Percentiles rank a stretch among this genome's conserved stretches.
These are phyloP conservation scores for Penicillium arizonense DNA, from an alignment of 495 filamentous ascomycete genomes.

Conservation along the genomic window DNA sequence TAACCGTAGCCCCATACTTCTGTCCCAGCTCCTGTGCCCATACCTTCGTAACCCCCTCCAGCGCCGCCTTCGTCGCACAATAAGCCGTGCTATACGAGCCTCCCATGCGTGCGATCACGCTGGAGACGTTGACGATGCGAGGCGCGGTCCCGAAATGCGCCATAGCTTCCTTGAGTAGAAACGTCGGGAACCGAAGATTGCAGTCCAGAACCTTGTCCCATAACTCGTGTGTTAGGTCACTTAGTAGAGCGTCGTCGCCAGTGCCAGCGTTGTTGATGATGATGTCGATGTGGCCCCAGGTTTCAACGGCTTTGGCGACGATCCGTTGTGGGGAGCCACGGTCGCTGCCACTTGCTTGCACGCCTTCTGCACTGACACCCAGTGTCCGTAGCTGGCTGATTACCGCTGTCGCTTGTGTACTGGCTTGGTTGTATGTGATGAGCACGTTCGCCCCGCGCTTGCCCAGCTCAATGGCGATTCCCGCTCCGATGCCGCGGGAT, in stretches of 20 bases:
- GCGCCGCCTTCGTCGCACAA: constrained; percentile 44
- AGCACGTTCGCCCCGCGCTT: constrained; percentile 27
- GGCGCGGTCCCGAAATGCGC: constrained; percentile 44
- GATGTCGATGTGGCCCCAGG: constrained; percentile 32
- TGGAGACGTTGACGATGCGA: constrained; percentile 56
- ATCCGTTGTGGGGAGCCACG: constrained; percentile 14
- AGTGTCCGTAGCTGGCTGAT: background rate
- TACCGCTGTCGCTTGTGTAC: background rate
- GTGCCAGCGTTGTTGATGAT: constrained; percentile 24
- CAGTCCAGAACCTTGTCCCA: background rate
- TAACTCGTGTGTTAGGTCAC: background rate
- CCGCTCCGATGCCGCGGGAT: constrained; percentile 31
- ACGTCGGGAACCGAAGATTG: constrained; percentile 38
- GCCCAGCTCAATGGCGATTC: constrained; percentile 28
- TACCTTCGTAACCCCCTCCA: constrained; percentile 44
- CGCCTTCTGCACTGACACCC: background rate
- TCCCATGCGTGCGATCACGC: constrained; percentile 42
- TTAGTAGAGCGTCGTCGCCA: background rate
- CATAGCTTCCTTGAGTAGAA: constrained; percentile 45
- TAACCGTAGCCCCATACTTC: constrained; percentile 39
- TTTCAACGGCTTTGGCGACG: constrained; percentile 1
- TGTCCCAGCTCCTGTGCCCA: constrained; percentile 44
- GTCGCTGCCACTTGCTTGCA: constrained; percentile 9
- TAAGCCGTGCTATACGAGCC: constrained; percentile 37
- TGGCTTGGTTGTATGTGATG: constrained; percentile 11